Percentiles rank a stretch among this genome's conserved stretches.
These are phyloP conservation scores for Tetrahymena elliotti DNA, from an alignment of 73 alveolate genomes.

Conservation along the genomic window DNA sequence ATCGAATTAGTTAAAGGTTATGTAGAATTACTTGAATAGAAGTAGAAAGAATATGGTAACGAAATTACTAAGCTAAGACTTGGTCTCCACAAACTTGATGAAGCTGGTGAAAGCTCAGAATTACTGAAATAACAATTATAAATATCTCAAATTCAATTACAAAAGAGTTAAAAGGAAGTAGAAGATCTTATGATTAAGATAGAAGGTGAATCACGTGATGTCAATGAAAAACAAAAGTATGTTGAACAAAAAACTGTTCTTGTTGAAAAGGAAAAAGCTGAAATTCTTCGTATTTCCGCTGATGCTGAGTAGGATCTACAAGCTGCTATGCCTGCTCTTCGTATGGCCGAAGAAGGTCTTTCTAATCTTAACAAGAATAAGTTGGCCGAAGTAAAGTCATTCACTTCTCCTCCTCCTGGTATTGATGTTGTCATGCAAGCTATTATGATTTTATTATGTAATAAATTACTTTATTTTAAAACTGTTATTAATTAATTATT, in stretches of 20 bases:
- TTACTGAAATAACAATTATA: conserved; percentile 92
- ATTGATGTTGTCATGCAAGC: conserved; percentile 90
- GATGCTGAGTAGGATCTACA: conserved; percentile 82
- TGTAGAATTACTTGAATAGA: conserved; percentile 64
- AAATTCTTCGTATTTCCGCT: conserved; percentile 90
- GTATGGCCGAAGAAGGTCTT: conserved; percentile 87
- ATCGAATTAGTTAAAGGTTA: conserved; percentile 94
- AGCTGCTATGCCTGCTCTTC: conserved; percentile 92
- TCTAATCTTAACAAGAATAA: conserved; percentile 86
- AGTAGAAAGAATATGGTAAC: conserved; percentile 82
- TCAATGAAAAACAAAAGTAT: conserved; percentile 86
- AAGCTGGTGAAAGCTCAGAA: conserved; percentile 93
- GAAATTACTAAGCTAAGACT: conserved; percentile 90
- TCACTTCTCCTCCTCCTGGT: conserved; percentile 89
- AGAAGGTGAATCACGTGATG: conserved; percentile 85
- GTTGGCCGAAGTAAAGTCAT: conserved; percentile 88
- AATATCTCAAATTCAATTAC: conserved; percentile 85
- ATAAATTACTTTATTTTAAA: neutral
- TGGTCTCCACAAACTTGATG: conserved; percentile 98
- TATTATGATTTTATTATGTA: conserved; percentile 71
- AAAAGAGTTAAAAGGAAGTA: conserved; percentile 82
- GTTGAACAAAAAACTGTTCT: conserved; percentile 83
- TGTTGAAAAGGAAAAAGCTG: conserved; percentile 91
- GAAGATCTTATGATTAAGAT: conserved; percentile 92
- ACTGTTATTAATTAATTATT: neutral